Percentiles rank a stretch among this genome's conserved stretches.
phyloP scores from a whole-genome alignment of 768 basidiomycete species.

The Tulasnella sp. region DNA sequence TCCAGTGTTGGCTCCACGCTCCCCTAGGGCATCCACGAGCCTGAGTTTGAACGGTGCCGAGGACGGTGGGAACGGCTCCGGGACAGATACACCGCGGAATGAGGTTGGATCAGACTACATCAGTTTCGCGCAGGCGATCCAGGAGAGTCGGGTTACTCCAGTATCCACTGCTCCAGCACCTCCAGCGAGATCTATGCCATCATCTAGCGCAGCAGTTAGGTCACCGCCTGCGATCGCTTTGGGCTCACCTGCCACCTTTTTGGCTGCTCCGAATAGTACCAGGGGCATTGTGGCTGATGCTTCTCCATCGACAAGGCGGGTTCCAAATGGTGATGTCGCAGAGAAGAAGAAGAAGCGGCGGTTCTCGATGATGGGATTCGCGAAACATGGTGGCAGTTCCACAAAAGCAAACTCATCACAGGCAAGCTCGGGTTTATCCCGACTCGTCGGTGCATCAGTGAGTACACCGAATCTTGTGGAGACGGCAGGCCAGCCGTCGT shows the following conservation, averaged over 20 bases:
- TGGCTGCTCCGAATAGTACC: background rate
- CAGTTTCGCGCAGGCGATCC: conserved; percentile 9
- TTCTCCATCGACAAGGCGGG: background rate
- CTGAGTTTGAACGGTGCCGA: conserved; percentile 1
- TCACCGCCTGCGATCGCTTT: background rate
- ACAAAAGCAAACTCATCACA: background rate
- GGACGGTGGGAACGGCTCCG: conserved; percentile 7
- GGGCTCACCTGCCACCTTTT: background rate
- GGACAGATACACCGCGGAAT: background rate
- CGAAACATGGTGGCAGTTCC: background rate
- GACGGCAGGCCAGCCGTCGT: background rate
- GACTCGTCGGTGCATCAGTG: background rate
- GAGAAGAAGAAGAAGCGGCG: conserved; percentile 6
- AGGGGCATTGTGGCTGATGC: background rate
- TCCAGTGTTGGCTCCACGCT: background rate
- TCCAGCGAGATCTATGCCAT: background rate
- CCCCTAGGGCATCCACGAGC: conserved; percentile 8
- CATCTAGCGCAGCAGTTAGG: background rate
- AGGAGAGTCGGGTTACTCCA: conserved; percentile 7
- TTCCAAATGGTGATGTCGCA: background rate
- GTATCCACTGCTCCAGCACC: background rate
- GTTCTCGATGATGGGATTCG: conserved; percentile 2
- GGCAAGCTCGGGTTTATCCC: background rate
- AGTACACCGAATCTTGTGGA: conserved; percentile 9
- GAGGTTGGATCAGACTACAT: conserved; percentile 10